A percentile compares a stretch with the other conserved stretches of the same genome.
Evolutionary conservation across 2,329 filamentous ascomycete genomes (phyloP).

Genomic region (Penicillium sp.): DNA sequence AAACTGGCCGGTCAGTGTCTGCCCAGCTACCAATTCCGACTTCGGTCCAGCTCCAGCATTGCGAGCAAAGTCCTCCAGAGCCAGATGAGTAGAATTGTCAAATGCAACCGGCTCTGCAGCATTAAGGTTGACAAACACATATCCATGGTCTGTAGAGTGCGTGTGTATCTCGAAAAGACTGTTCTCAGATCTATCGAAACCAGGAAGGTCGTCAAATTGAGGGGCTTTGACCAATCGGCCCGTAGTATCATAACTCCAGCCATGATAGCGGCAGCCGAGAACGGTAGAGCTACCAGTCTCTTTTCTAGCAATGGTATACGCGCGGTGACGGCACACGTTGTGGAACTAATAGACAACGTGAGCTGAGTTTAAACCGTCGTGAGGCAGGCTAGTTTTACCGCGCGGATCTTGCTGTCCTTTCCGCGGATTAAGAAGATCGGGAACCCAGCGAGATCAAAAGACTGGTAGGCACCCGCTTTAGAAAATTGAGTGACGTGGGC

Average conservation of each 20-base stretch:
- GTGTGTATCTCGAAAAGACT: slow-evolving; percentile 48
- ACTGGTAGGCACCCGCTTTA: slow-evolving; percentile 57
- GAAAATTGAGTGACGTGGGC: slow-evolving; percentile 46
- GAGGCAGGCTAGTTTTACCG: slow-evolving; percentile 12
- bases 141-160: slow-evolving; percentile 20
- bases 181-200: slow-evolving; percentile 58
- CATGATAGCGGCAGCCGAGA: slow-evolving; percentile 61
- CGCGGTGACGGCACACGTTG: slow-evolving; percentile 62
- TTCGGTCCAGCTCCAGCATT: slow-evolving; percentile 5
- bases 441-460: slow-evolving; percentile 56
- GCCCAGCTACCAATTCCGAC: slow-evolving; percentile 29
- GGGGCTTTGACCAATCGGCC: slow-evolving; percentile 62
- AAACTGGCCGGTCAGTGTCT: slow-evolving; percentile 27
- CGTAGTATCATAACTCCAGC: slow-evolving; percentile 60
- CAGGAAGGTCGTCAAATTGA: slow-evolving; percentile 55
- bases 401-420: slow-evolving; percentile 53
- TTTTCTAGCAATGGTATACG: slow-evolving; percentile 57
- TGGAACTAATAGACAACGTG: slow-evolving; percentile 46
- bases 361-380: not conserved
- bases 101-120: slow-evolving; percentile 8
- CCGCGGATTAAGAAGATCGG: slow-evolving; percentile 56
- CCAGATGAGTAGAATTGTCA: not conserved
- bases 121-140: slow-evolving; percentile 31
- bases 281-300: slow-evolving; percentile 52
- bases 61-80: slow-evolving; percentile 14